These are phyloP conservation scores for Termitomyces heimii DNA, from an alignment of 768 basidiomycete genomes.

Conservation along the genomic window DNA sequence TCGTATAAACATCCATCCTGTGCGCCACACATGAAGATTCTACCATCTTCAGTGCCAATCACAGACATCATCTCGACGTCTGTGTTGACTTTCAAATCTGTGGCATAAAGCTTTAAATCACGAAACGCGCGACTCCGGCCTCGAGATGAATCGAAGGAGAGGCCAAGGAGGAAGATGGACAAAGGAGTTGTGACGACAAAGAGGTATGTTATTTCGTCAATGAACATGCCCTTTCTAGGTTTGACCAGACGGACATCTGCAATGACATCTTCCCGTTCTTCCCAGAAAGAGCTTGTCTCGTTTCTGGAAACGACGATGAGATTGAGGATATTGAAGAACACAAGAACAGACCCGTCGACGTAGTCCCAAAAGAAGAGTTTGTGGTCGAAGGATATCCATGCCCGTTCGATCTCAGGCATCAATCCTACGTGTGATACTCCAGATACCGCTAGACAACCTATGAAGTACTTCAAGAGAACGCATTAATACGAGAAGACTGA, in stretches of 20 bases:
- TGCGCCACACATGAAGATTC: slow-evolving; percentile 86
- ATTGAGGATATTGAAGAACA: background rate
- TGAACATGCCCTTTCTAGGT: slow-evolving; percentile 82
- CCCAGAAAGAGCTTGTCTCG: slow-evolving; percentile 87
- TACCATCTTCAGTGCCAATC: slow-evolving; percentile 69
- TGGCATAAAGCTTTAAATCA: slow-evolving; percentile 86
- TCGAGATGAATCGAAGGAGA: slow-evolving; percentile 48
- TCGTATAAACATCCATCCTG: slow-evolving; percentile 91
- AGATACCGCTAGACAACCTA: slow-evolving; percentile 42
- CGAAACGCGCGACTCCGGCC: slow-evolving; percentile 42
- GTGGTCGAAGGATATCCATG: slow-evolving; percentile 94
- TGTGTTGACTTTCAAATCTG: slow-evolving; percentile 72
- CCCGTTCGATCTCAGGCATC: slow-evolving; percentile 88
- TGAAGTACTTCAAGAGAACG: slow-evolving; percentile 1
- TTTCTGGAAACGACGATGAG: slow-evolving; percentile 40
- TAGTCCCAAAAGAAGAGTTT: slow-evolving; percentile 98
- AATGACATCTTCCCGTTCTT: slow-evolving; percentile 89
- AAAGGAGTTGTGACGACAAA: slow-evolving; percentile 88
- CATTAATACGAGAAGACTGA: slow-evolving; percentile 24
- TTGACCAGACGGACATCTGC: slow-evolving; percentile 83
- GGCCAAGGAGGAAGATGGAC: slow-evolving; percentile 78
- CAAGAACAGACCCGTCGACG: slow-evolving; percentile 68
- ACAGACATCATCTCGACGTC: slow-evolving; percentile 87
- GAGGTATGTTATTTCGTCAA: slow-evolving; percentile 85
- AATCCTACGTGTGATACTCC: slow-evolving; percentile 84